Evolutionary conservation across 1,284 basidiomycete species (phyloP).

Genomic region (Cryptococcus deneoformans): DNA sequence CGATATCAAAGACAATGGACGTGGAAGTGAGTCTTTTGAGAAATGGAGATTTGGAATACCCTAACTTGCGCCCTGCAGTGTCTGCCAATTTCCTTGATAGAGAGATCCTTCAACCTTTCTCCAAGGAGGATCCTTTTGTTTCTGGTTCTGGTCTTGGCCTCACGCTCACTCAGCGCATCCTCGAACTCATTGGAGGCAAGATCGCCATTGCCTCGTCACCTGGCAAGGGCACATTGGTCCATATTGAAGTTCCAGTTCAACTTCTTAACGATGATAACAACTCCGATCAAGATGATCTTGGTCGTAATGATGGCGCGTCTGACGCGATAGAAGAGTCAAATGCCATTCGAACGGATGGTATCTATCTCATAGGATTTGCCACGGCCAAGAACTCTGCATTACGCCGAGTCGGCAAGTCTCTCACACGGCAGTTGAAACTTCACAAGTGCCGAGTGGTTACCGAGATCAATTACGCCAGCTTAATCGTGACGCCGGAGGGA

Average conservation of each 20-base stretch:
- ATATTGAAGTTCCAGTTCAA: conserved; percentile 40
- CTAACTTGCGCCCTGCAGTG: conserved; percentile 27
- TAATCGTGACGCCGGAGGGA: conserved; percentile 26
- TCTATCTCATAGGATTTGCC: conserved; percentile 25
- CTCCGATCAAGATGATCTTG: conserved; percentile 16
- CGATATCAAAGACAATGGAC: conserved; percentile 37
- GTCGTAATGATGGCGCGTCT: conserved; percentile 12
- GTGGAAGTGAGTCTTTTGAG: conserved; percentile 28
- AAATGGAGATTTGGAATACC: not conserved
- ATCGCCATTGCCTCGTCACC: conserved; percentile 44
- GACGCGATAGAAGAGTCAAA: not conserved
- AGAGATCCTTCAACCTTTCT: conserved; percentile 37
- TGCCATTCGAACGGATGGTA: conserved; percentile 24
- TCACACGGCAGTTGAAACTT: conserved; percentile 30
- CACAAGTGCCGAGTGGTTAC: conserved; percentile 27
- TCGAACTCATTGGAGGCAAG: conserved; percentile 44
- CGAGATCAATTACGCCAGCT: conserved; percentile 24
- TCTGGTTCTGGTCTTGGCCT: conserved; percentile 41
- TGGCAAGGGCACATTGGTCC: conserved; percentile 37
- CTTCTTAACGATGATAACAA: conserved; percentile 7
- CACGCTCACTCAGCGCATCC: conserved; percentile 44
- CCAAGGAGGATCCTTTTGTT: conserved; percentile 42
- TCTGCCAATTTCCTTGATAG: conserved; percentile 35
- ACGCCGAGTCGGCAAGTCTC: conserved; percentile 29
- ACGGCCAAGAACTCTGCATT: conserved; percentile 13